Conservation (phyloP, 768 basidiomycete species). For the Tremella fuciformis region DNA sequence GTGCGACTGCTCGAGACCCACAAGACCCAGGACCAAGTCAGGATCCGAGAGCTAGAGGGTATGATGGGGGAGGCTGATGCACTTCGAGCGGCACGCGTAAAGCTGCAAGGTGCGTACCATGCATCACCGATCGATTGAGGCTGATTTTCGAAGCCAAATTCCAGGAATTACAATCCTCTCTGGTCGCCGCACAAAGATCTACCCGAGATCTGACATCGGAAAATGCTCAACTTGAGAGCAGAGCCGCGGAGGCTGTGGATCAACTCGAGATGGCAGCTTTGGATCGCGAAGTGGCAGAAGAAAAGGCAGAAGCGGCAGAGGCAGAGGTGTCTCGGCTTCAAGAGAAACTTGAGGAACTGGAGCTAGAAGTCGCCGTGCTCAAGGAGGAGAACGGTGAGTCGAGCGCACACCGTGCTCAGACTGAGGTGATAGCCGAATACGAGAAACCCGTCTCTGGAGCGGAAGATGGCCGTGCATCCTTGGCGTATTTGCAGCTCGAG, state of each 20-base stretch:
- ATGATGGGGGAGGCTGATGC: conserved; percentile 80
- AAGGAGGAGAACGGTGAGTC: conserved; percentile 60
- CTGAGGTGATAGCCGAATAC: conserved; percentile 39
- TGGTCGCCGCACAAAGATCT: conserved; percentile 70
- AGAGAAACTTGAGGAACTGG: conserved; percentile 71
- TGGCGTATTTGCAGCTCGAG: conserved; percentile 73
- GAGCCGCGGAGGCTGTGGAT: conserved; percentile 75
- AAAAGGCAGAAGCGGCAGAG: conserved; percentile 76
- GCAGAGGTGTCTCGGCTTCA: conserved; percentile 72
- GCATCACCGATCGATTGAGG: too few species aligned
- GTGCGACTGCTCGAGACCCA: conserved; percentile 80
- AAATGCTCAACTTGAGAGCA: conserved; percentile 67
- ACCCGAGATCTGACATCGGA: conserved; percentile 70
- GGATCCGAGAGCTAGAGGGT: conserved; percentile 76
- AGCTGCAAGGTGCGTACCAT: conserved; percentile 61
- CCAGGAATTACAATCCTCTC: conserved; percentile 72
- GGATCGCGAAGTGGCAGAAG: conserved; percentile 96
- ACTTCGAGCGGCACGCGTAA: conserved; percentile 79
- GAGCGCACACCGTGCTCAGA: conserved; percentile 54
- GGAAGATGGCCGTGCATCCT: conserved; percentile 56
- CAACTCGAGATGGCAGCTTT: conserved; percentile 92
- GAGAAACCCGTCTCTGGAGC: conserved; percentile 43
- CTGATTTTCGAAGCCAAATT: conserved; percentile 62
- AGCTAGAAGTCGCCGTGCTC: conserved; percentile 79
- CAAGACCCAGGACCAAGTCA: conserved; percentile 79